These are phyloP conservation scores for Fusarium sp. DNA, from an alignment of 2,329 filamentous ascomycete genomes.

Conservation along the genomic window DNA sequence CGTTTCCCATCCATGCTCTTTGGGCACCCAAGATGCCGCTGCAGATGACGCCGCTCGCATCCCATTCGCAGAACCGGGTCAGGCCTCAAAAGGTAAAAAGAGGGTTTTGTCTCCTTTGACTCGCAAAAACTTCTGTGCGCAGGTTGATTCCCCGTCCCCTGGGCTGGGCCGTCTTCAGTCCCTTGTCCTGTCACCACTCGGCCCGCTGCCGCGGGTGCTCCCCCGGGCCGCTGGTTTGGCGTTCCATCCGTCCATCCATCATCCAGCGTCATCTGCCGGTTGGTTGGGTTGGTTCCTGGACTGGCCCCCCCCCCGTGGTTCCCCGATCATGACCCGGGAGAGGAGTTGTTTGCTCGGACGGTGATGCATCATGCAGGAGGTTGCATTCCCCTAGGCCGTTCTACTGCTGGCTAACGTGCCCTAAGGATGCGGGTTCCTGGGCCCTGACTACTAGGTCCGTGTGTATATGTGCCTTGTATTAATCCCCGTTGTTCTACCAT, in stretches of 20 bases:
- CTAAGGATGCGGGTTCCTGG: constrained; percentile 2
- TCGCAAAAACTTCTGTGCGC: constrained; percentile 17
- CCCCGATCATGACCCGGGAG: constrained; percentile 13
- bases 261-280: constrained; percentile 20
- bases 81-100: not conserved
- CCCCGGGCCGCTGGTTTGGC: constrained; percentile 35
- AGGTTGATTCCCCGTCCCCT: not conserved
- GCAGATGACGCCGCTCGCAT: constrained; percentile 21
- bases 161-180: not conserved
- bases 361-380: constrained; percentile 43
- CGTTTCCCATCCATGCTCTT: constrained; percentile 12
- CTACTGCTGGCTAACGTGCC: not conserved
- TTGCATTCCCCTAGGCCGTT: constrained; percentile 24
- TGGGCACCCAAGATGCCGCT: constrained; percentile 32
- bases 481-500: constrained; percentile 1
- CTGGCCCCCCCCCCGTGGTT: constrained; percentile 3
- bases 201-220: constrained; percentile 36
- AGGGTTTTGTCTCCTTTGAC: not conserved
- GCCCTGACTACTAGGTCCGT: not conserved
- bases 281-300: constrained; percentile 19
- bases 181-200: constrained; percentile 23
- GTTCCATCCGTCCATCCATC: constrained; percentile 1
- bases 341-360: constrained; percentile 13
- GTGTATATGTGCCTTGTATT: constrained; percentile 18
- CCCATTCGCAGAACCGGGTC: constrained; percentile 22